phyloP scores from a whole-genome alignment of 1,284 basidiomycete species.

The Ganoderma meredithae region DNA sequence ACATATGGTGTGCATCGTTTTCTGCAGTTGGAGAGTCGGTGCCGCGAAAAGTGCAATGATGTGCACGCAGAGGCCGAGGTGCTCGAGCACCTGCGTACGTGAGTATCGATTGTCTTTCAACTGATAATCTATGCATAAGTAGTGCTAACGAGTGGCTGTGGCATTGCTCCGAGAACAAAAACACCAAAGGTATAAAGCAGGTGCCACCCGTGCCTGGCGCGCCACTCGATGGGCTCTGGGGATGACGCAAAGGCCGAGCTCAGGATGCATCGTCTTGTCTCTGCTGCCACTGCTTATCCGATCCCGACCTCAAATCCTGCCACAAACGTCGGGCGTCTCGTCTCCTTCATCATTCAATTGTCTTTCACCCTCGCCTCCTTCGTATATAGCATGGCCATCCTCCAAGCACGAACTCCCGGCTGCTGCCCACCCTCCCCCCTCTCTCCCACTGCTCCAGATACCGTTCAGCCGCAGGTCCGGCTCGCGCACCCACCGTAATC shows the following conservation, averaged over 20 bases:
- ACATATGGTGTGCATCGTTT: no score
- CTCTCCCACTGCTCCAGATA: background rate
- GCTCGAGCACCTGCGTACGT: no score
- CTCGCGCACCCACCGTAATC: background rate
- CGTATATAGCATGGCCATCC: background rate
- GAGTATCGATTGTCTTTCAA: no score
- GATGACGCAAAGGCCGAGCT: background rate
- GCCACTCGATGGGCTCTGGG: background rate
- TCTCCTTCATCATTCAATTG: background rate
- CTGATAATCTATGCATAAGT: no score
- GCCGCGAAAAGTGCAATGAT: no score
- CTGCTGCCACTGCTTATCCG: background rate
- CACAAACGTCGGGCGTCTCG: background rate
- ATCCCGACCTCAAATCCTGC: background rate
- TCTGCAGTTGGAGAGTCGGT: no score
- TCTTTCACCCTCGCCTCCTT: background rate
- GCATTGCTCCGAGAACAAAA: background rate
- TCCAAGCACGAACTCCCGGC: background rate
- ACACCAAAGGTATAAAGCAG: background rate
- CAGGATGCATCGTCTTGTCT: slow-evolving; percentile 2
- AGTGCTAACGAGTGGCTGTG: background rate
- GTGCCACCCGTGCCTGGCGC: background rate
- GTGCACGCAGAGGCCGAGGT: no score
- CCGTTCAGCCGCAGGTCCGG: slow-evolving; percentile 1
- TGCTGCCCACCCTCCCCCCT: background rate